These are phyloP conservation scores for Xylariaceae sp. DNA, from an alignment of 2,329 filamentous ascomycete species.

Conservation along the genomic window DNA sequence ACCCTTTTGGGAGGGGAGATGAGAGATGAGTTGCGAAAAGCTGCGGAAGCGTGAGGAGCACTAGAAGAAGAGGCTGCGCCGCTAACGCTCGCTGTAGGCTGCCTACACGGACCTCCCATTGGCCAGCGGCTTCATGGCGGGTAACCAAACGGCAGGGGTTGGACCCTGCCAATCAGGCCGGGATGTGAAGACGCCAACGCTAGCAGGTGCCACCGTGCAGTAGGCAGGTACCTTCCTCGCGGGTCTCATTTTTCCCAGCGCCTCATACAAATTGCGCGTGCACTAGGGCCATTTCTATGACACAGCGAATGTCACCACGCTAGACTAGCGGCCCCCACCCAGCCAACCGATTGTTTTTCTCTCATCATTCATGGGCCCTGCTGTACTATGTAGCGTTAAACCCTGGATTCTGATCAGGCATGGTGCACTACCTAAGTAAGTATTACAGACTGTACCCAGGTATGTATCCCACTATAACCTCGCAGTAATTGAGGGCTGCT, in stretches of 20 bases:
- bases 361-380: neutral
- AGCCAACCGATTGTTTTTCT: slow-evolving; percentile 15
- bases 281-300: slow-evolving; percentile 1
- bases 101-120: slow-evolving; percentile 11
- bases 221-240: slow-evolving; percentile 4
- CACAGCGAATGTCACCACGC: slow-evolving; percentile 7
- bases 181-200: neutral
- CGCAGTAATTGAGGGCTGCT: too few relatives aligned
- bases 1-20: too few relatives aligned
- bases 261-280: slow-evolving; percentile 5
- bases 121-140: slow-evolving; percentile 13
- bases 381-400: slow-evolving; percentile 1
- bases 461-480: too few relatives aligned
- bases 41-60: slow-evolving; percentile 6
- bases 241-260: neutral
- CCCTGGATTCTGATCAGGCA: neutral
- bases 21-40: slow-evolving; percentile 8
- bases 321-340: slow-evolving; percentile 10
- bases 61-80: slow-evolving; percentile 1
- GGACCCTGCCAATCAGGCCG: slow-evolving; percentile 6
- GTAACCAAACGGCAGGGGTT: slow-evolving; percentile 1
- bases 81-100: neutral
- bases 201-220: neutral
- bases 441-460: too few relatives aligned
- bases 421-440: too few relatives aligned